Base-by-base conservation (phyloP, 2,329 filamentous ascomycete species). In the Proliferodiscus dingleyae region DNA sequence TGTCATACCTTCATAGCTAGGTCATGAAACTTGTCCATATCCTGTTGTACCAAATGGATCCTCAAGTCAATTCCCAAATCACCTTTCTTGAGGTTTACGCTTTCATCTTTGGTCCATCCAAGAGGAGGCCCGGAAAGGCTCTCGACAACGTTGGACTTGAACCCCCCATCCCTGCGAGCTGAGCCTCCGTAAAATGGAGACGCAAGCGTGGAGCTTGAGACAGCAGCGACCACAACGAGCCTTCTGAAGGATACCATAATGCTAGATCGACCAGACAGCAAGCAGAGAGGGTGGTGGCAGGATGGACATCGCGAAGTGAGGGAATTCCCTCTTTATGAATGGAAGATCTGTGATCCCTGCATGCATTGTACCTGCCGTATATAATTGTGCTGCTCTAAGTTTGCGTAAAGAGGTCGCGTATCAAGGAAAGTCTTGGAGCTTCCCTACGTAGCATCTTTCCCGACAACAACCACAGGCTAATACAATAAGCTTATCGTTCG, bases 11-110 rank as follows among this genome's bases (percentile, higher is more conserved):
- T 57, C 51, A 57, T 55, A 10, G 57, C 58, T 46, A 60, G 21
- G 19, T 61, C 56, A 43, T 60, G 58, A 21, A 62, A 61, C 7
- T 61, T 55, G 23, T 50, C 45, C 59, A 59, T 62, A 26, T 57
- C 50, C 26, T 60, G 57, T n/a, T 56, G 51, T 3, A 55, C 50
- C 21, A 62, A 46, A 43, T 60, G 53, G 23, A 62, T 58, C 30
- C 57, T 56, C 21, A 62, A 36, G 45, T 55, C 57, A 26, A 62
- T 42, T 39, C 32, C 52, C 3, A 43, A 43, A 2, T 29, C 37
- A 37, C 59, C 56, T 42, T 61, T 62, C 37, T 61, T 49, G 18
- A 62, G 26, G 11, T 41, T 43, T 6, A 44, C 37, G 26, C 22
- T 45, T 15, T 54, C 49, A 47, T 59, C 53, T 34, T 47, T 41